Evolutionary conservation across 345 rosid genomes (phyloP).

Genomic region (rapeseed (Brassica napus)): Da-Ae NC_063451.1:43951501-43952000

Average conservation of each 20-base stretch:
- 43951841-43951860: conserved; percentile 71
- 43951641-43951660: conserved; percentile 82
- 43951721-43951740: conserved; percentile 96
- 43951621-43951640: conserved; percentile 91
- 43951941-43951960: conserved; percentile 52
- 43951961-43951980: not conserved
- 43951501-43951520: conserved; percentile 94
- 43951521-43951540: conserved; percentile 68
- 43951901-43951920: conserved; percentile 69
- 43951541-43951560: conserved; percentile 94
- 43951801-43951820: not conserved
- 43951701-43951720: conserved; percentile 60
- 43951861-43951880: conserved; percentile 90
- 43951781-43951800: conserved; percentile 49
- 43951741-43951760: conserved; percentile 91
- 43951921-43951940: conserved; percentile 66
- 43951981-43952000: not conserved
- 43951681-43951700: conserved; percentile 95
- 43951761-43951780: conserved; percentile 86
- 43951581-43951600: conserved; percentile 88
- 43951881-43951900: conserved; percentile 96
- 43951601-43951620: conserved; percentile 96
- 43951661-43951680: conserved; percentile 86
- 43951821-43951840: not conserved
- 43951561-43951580: conserved; percentile 95